Conservation (phyloP, 176 grass and related monocot species). For the Calamus simplicifolius region DNA sequence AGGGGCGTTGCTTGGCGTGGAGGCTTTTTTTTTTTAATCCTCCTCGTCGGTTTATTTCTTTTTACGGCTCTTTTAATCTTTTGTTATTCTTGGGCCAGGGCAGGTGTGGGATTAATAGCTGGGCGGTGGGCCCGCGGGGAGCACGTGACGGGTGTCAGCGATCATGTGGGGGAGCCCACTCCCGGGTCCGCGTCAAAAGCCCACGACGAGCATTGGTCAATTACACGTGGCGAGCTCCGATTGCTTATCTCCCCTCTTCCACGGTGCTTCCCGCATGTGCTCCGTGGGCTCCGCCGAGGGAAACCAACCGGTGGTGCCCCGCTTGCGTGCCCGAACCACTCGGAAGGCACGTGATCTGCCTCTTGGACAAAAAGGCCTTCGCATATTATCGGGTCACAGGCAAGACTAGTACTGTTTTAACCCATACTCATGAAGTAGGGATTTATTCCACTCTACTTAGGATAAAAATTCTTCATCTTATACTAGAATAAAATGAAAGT, state of each 20-base stretch:
- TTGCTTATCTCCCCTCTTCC: constrained; percentile 7
- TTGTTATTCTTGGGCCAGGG: background rate
- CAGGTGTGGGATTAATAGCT: no score
- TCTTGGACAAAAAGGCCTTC: no score
- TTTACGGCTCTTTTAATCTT: background rate
- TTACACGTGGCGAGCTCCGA: constrained; percentile 12
- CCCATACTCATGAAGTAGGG: no score
- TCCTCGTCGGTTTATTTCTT: background rate
- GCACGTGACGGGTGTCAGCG: constrained; percentile 18
- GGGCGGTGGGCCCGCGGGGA: background rate
- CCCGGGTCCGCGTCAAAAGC: background rate
- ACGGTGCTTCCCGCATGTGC: constrained; percentile 18
- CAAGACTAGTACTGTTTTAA: no score
- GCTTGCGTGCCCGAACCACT: no score
- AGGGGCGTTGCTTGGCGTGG: constrained; percentile 19
- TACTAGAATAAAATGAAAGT: no score
- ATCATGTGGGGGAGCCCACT: background rate
- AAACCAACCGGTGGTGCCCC: no score
- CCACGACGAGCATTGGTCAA: constrained; percentile 17
- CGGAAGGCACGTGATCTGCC: no score
- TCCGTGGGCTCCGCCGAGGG: no score
- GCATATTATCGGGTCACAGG: no score
- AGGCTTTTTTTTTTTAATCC: constrained; percentile 5
- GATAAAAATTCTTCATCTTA: no score
- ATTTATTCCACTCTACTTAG: no score